Evolutionary conservation across 148 eudicot genomes (phyloP), one percentile per base, ranked within the genome.

Genomic region (Pharnaceum exiguum): DNA sequence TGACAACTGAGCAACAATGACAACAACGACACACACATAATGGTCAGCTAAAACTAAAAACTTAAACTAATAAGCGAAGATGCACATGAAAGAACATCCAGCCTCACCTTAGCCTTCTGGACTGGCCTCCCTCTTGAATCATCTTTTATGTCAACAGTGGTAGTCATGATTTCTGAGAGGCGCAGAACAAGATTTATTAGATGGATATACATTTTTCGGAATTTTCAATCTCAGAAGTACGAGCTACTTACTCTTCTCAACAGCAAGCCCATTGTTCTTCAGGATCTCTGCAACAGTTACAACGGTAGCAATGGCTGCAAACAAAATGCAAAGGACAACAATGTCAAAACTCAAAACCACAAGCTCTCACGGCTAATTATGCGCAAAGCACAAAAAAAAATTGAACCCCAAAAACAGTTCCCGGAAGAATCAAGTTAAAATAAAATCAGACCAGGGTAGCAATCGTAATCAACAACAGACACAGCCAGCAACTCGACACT

Each of bases 221-320:
- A 33, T 9, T 23, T 17, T 7, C 22, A 5, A 6, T 39, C 7
- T n/a, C 3, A 3, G 0, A 53, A 57, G 28, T 45, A 1, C 33
- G 47, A 22, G 25, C 21, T 6, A 23, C 84, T 78, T 71, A 88
- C 96, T 88, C 71, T 84, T 88, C 54, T 84, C 96, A 51, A 85
- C 86, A 45, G 91, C 96, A 44, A 82, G 75, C 17, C 91, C 91
- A 58, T 80, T 79, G 62, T 88, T 87, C 62, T 87, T 84, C 46
- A 87, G 71, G 33, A 87, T 87, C 65, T 87, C 95, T 6, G 95
- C 95, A 58, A 82, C 69, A 10, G 82, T 79, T 10, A 84, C 93
- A 50, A 84, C 91, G 1, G 96, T 88, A 8, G 96, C 84, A 57
- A 85, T 85, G 25, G 96, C 96, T 88, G 95, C 75, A 79, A 10